These are phyloP conservation scores for Pythium sukuiense DNA, from an alignment of 352 stramenopile species.

Conservation along the genomic window DNA sequence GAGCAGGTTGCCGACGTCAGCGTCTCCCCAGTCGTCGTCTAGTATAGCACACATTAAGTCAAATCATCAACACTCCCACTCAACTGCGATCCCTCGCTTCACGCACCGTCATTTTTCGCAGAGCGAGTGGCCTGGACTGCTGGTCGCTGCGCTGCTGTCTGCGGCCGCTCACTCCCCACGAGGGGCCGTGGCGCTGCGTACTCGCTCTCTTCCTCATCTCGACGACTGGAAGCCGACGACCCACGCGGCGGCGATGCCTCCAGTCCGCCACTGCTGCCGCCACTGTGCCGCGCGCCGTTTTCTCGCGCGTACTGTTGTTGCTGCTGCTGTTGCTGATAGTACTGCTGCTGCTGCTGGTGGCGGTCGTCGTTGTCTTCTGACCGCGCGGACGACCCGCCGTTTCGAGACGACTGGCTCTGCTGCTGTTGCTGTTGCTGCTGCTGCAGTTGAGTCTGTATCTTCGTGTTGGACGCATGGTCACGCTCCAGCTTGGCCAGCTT, in stretches of 20 bases:
- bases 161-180: constrained; percentile 32
- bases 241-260: constrained; percentile 2
- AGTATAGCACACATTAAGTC: constrained; percentile 6
- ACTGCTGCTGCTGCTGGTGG: constrained; percentile 27
- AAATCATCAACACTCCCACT: not conserved
- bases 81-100: constrained; percentile 2
- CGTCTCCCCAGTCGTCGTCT: constrained; percentile 78
- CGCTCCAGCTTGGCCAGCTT: constrained; percentile 92
- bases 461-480: constrained; percentile 42
- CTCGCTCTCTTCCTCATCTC: constrained; percentile 38
- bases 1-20: constrained; percentile 74
- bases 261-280: constrained; percentile 16
- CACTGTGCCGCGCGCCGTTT: constrained; percentile 24
- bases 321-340: constrained; percentile 25
- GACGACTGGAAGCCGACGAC: constrained; percentile 19
- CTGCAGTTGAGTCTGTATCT: constrained; percentile 33
- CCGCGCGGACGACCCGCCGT: constrained; percentile 24
- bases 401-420: constrained; percentile 13
- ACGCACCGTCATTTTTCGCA: constrained; percentile 60
- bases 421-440: constrained; percentile 28
- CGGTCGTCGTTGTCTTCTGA: constrained; percentile 36
- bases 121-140: constrained; percentile 28
- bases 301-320: constrained; percentile 18
- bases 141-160: constrained; percentile 27
- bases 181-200: constrained; percentile 40